Base-by-base conservation (phyloP, 441 rosid genomes). In the Daphne laureola region DNA sequence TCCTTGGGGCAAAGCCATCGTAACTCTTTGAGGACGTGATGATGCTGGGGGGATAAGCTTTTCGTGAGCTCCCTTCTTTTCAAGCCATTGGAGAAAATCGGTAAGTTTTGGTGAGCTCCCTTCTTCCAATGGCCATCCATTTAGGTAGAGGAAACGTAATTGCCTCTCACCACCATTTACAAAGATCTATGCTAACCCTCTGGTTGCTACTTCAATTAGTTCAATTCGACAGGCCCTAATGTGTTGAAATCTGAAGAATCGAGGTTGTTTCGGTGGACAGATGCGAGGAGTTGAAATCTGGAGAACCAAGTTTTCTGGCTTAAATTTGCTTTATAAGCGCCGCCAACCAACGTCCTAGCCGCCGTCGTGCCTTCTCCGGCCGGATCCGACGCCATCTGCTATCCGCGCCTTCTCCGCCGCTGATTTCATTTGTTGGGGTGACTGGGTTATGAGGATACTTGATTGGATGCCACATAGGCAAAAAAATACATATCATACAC, bases 1-100 rank as follows among this genome's bases (percentile, higher is more conserved):
- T n/a, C 57, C 62, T 2, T 72, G 59, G 70, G 76, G 76, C 14
- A 70, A 72, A 52, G 73, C 55, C 3, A 59, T 55, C 41, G 12
- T 67, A 46, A 67, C 76, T 8, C 70, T 67, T 3, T n/a, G 73
- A 72, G 48, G 70, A 67, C 55, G 44, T 72, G 41, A 56, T 57
- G 61, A 18, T 72, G 51, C 26, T 64, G 0, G 67, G 64, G 43
- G 72, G 76, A 8, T 67, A n/a, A n/a, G n/a, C n/a, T 31, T 26
- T 71, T 68, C 4, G 63, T 63, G 59, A 15, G 72, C 2, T 61
- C 58, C 55, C 58, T 61, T 23, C 58, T 63, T 47, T 59, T 48
- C 2, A 35, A 42, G 18, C 55, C 36, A 4, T 23, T 57, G n/a
- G 46, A 25, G 4, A 27, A 8, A n/a, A n/a, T n/a, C 8, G 41